phyloP scores from a whole-genome alignment of 192 early-diverging fungal species.

The Coemansia sp. region DNA sequence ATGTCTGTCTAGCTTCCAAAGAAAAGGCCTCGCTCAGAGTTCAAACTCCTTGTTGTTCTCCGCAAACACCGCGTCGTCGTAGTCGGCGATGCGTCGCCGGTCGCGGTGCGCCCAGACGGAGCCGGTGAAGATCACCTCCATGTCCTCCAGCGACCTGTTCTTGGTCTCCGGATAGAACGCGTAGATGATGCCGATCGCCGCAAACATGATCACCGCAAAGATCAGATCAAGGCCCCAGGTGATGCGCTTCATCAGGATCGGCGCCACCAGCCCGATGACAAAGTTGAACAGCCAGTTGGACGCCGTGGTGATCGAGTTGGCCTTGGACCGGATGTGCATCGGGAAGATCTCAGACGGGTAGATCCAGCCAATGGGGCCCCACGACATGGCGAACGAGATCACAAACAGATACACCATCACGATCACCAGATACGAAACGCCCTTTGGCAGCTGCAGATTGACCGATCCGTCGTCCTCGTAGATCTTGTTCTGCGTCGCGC shows the following conservation, averaged over 20 bases:
- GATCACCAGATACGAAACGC: conserved; percentile 58
- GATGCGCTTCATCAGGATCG: conserved; percentile 66
- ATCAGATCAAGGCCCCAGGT: conserved; percentile 68
- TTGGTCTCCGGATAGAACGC: conserved; percentile 82
- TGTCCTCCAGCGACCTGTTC: conserved; percentile 79
- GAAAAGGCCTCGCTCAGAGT: too few relatives aligned
- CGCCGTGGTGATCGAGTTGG: conserved; percentile 75
- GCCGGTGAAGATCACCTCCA: conserved; percentile 72
- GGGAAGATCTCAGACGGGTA: conserved; percentile 93
- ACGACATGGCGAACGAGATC: conserved; percentile 78
- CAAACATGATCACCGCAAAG: conserved; percentile 69
- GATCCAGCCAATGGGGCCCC: conserved; percentile 92
- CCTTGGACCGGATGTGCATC: conserved; percentile 83
- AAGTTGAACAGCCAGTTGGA: conserved; percentile 92
- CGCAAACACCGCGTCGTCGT: conserved; percentile 7
- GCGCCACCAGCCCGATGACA: conserved; percentile 68
- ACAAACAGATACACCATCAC: conserved; percentile 81
- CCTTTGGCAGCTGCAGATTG: conserved; percentile 37
- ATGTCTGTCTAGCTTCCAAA: not conserved
- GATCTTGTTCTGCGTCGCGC: conserved; percentile 31
- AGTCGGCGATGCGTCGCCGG: conserved; percentile 35
- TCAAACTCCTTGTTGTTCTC: too few relatives aligned
- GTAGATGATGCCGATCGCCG: conserved; percentile 61
- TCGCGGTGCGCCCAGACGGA: conserved; percentile 45
- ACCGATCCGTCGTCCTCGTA: conserved; percentile 23